A percentile compares a stretch with the other conserved stretches of the same genome.
These are phyloP conservation scores for Cnidoscolus chayamansa DNA, from an alignment of 441 rosid genomes.

Conservation along the genomic window DNA sequence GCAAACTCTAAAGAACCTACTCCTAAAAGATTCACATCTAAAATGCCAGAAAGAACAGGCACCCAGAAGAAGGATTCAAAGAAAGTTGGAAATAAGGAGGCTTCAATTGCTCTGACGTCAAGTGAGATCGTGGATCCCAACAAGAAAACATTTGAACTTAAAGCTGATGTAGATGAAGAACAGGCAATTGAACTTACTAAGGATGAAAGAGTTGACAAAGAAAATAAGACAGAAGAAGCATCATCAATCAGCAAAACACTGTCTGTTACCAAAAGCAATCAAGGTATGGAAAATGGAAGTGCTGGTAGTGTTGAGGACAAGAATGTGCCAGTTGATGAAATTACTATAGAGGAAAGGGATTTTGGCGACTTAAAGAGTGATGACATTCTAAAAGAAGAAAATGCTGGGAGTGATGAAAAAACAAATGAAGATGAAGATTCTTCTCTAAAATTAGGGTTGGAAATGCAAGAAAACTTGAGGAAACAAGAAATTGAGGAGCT, in stretches of 20 bases:
- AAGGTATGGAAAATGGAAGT: constrained; percentile 35
- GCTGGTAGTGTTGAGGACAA: constrained; percentile 27
- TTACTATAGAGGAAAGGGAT: constrained; percentile 19
- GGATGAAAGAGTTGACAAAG: constrained; percentile 30
- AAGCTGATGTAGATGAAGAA: constrained; percentile 35
- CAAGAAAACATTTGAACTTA: constrained; percentile 28
- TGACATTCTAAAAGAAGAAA: constrained; percentile 25
- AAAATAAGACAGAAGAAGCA: constrained; percentile 27
- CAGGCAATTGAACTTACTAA: constrained; percentile 29
- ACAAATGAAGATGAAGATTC: constrained; percentile 24
- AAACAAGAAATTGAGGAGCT: constrained; percentile 52
- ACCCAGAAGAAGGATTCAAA: constrained; percentile 43
- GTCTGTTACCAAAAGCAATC: constrained; percentile 21
- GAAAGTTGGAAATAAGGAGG: constrained; percentile 42
- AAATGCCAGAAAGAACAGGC: constrained; percentile 42
- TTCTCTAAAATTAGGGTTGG: constrained; percentile 36
- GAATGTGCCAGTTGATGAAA: constrained; percentile 15
- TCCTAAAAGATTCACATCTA: constrained; percentile 47
- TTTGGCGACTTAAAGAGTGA: constrained; percentile 19
- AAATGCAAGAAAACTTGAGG: constrained; percentile 38
- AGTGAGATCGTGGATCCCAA: constrained; percentile 29
- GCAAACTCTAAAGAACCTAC: constrained; percentile 48
- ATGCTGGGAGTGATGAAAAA: constrained; percentile 20
- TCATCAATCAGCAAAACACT: constrained; percentile 12
- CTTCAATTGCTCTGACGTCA: constrained; percentile 29